Conservation (phyloP, 1,284 basidiomycete species). For the Megacollybia platyphylla region DNA sequence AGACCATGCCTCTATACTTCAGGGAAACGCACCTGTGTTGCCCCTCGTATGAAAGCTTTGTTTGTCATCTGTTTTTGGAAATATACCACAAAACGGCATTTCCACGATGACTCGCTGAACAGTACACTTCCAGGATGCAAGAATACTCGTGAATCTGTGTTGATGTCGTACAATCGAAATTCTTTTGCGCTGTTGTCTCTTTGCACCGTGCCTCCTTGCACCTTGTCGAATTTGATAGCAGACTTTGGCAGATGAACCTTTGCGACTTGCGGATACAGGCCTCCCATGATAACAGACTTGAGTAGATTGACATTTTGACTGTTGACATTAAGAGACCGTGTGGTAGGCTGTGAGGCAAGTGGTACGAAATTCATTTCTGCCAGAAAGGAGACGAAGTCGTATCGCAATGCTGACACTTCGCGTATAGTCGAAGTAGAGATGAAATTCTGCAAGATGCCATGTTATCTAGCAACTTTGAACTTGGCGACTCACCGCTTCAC, state of each 20-base stretch:
- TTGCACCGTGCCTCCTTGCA: conserved; percentile 70
- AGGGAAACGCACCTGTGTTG: conserved; percentile 56
- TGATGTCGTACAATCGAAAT: conserved; percentile 66
- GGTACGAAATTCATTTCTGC: conserved; percentile 64
- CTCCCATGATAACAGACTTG: conserved; percentile 74
- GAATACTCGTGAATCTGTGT: conserved; percentile 50
- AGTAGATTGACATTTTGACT: conserved; percentile 58
- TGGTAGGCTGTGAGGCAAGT: conserved; percentile 25
- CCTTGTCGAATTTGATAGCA: conserved; percentile 71
- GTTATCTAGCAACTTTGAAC: neutral
- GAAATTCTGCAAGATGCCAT: conserved; percentile 48
- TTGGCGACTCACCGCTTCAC: conserved; percentile 51
- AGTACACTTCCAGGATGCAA: conserved; percentile 79
- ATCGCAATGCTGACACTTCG: conserved; percentile 73
- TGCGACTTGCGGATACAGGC: conserved; percentile 72
- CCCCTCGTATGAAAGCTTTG: conserved; percentile 82
- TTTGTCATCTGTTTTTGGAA: conserved; percentile 78
- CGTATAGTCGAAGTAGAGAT: conserved; percentile 66
- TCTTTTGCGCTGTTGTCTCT: conserved; percentile 76
- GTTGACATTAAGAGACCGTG: conserved; percentile 43
- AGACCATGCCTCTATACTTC: neutral
- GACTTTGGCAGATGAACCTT: conserved; percentile 64
- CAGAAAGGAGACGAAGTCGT: conserved; percentile 69
- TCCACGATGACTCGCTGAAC: conserved; percentile 66
- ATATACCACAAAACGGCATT: conserved; percentile 69